A percentile compares a stretch with the other conserved stretches of the same genome.
Evolutionary conservation across 2,329 filamentous ascomycete species (phyloP).

Genomic region (Beauveria rudraprayagi): DNA sequence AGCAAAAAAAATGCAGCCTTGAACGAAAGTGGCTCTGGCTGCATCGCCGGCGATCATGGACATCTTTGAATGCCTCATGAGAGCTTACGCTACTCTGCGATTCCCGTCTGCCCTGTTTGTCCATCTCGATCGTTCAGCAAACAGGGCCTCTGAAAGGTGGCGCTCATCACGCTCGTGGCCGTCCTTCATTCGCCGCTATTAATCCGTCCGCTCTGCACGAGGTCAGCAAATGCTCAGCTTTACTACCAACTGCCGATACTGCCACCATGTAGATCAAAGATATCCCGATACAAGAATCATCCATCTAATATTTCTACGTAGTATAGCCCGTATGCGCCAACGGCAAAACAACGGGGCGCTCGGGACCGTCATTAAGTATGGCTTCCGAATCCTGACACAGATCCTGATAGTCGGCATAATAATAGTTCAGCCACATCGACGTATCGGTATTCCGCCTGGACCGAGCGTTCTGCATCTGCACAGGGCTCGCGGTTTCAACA

Average conservation of each 20-base stretch:
- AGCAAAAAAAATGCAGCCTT: background rate
- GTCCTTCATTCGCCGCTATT: background rate
- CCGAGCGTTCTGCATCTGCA: background rate
- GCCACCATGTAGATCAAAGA: background rate
- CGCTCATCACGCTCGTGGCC: background rate
- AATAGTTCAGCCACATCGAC: constrained; percentile 1
- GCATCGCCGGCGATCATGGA: background rate
- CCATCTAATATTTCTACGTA: too few species aligned
- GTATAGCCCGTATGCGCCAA: too few species aligned
- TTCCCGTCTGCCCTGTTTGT: background rate
- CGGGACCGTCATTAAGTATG: background rate
- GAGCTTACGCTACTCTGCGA: background rate
- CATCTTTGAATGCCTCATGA: background rate
- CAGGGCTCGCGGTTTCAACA: background rate
- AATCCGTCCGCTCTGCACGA: background rate
- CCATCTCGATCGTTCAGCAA: background rate
- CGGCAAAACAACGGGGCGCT: background rate
- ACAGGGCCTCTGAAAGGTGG: background rate
- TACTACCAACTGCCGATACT: background rate
- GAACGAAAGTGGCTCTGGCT: background rate
- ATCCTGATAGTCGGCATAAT: background rate
- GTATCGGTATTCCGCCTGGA: background rate
- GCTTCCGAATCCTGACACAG: background rate
- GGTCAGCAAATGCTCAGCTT: constrained; percentile 1
- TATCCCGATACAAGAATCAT: background rate